Evolutionary conservation across 805 yeast genomes (phyloP), one percentile per base, ranked within the genome.

Genomic region (Kodamaea sagamina): DNA sequence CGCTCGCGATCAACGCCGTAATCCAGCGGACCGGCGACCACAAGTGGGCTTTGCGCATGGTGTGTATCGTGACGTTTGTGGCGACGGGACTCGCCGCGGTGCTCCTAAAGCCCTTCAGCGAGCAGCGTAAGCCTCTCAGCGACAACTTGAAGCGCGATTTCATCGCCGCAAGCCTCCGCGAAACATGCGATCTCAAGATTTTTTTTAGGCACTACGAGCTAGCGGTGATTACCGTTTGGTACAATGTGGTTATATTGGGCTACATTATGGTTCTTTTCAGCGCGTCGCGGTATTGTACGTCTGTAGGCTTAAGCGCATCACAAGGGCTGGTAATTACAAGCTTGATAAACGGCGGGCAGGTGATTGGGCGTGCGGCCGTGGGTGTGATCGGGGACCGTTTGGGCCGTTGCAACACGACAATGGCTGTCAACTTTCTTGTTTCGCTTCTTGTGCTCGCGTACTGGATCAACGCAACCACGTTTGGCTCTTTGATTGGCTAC

Each of bases 331-430:
- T 50, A 29, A 42, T 68, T 26, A 64, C 72, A 22, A 67, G 72
- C 2, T 42, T 67, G 1, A 42, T 69, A 38, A 74, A 71, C 52
- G 74, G 63, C 13, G 65, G 62, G 28, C 77, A 81, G 38, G 56
- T 70, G 1, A 51, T 77, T 16, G 85, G 85, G 4, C 62, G 86
- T 29, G 65, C 80, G 2, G 39, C 63, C 4, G 71, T 81, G 34
- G 81, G 80, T 1, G 51, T 61, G 29, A 15, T 69, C 6, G 80
- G 77, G 15, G 82, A 77, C 52, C 53, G 49, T 5, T 43, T 68
- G 22, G 85, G 85, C 1, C 62, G 79, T 22, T 52, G 67, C 42
- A 79, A 78, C 47, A 47, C 60, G 9, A 51, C 64, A 0, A 38
- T 46, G 0, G 26, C 46, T 8, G 24, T 58, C n/a, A 53, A 68